Conservation (phyloP, 169 alveolate species). For the Nephromyces sp. region DNA sequence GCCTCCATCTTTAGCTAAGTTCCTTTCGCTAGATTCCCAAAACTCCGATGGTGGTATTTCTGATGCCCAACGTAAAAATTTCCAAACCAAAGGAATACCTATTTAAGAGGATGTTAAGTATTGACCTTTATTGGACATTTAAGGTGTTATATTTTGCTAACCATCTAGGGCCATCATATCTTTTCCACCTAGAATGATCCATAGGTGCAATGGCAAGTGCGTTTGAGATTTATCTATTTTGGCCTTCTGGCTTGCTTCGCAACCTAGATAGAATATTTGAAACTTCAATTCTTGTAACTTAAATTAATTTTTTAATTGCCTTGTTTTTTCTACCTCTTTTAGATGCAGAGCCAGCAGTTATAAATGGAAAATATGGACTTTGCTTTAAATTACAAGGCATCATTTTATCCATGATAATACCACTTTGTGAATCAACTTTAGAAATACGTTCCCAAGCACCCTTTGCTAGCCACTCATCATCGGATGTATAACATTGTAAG, state of each 20-base stretch:
- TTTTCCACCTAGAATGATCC: constrained; percentile 26
- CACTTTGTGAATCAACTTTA: not conserved
- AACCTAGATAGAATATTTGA: not conserved
- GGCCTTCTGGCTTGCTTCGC: not conserved
- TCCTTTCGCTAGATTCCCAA: not conserved
- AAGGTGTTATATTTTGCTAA: not conserved
- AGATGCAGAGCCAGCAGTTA: not conserved
- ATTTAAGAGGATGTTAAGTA: not conserved
- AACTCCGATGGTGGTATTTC: constrained; percentile 31
- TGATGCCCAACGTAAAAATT: constrained; percentile 26
- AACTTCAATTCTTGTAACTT: not conserved
- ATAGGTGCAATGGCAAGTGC: constrained; percentile 26
- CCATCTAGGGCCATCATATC: constrained; percentile 33
- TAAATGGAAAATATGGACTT: constrained; percentile 9
- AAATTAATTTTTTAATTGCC: not conserved
- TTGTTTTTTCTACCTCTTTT: not conserved
- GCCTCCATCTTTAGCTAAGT: not conserved
- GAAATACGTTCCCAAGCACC: constrained; percentile 20
- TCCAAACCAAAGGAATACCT: constrained; percentile 28
- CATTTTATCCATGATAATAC: constrained; percentile 6
- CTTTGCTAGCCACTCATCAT: constrained; percentile 19
- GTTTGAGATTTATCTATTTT: too few relatives aligned
- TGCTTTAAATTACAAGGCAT: constrained; percentile 10
- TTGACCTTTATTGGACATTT: not conserved
- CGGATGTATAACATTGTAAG: constrained; percentile 31